A percentile compares a stretch with the other conserved stretches of the same genome.
phyloP scores from a whole-genome alignment of 2,329 filamentous ascomycete genomes.

The Thyridium curvatum region DNA sequence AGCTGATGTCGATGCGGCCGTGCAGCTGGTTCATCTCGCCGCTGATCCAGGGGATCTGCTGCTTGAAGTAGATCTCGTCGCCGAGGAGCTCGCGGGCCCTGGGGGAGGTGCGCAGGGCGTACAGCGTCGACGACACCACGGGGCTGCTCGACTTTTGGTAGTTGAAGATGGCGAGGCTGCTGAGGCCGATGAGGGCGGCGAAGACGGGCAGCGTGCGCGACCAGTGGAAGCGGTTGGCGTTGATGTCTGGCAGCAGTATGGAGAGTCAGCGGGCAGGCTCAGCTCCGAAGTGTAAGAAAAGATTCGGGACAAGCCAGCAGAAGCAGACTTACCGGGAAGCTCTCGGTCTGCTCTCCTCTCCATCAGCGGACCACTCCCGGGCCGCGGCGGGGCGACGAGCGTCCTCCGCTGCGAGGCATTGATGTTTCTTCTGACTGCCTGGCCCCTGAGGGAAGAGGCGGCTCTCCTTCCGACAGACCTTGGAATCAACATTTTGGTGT shows the following conservation, averaged over 20 bases:
- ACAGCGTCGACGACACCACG: constrained; percentile 81
- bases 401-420: too few relatives aligned
- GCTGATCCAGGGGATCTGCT: constrained; percentile 75
- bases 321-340: constrained; percentile 47
- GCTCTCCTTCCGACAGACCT: too few relatives aligned
- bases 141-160: constrained; percentile 93
- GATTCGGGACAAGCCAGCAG: constrained; percentile 1
- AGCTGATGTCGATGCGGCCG: constrained; percentile 81
- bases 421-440: too few relatives aligned
- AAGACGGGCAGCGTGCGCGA: constrained; percentile 75
- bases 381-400: constrained; percentile 48
- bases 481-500: background rate
- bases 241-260: constrained; percentile 30
- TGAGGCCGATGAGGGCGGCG: constrained; percentile 60
- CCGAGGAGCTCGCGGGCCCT: constrained; percentile 72
- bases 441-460: too few relatives aligned
- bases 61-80: constrained; percentile 77
- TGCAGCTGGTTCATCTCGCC: constrained; percentile 91
- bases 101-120: constrained; percentile 78
- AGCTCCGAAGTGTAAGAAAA: too few relatives aligned
- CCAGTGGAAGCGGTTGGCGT: constrained; percentile 52
- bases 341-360: constrained; percentile 59
- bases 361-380: constrained; percentile 58
- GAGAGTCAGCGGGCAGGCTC: too few relatives aligned
- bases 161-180: constrained; percentile 91